Evolutionary conservation across 164 flowering plant species (phyloP), one percentile per base, ranked within the genome.

Genomic region (Berberis thunbergii): DNA sequence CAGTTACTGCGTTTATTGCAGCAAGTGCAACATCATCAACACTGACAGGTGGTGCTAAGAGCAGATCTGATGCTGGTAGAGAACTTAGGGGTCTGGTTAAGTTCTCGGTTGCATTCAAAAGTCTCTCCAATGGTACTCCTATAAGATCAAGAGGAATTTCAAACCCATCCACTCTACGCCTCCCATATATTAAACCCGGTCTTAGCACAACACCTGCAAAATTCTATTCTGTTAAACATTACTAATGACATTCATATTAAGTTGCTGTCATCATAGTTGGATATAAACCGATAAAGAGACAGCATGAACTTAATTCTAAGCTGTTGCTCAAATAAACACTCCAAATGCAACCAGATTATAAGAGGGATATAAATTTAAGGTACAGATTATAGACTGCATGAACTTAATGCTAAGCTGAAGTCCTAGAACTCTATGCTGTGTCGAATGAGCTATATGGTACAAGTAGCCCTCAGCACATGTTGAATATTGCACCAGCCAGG

Each of bases 151-250:
- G 84, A 1, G 99, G 97, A 56, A 94, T 79, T 82, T 94, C 99
- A 60, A 80, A 76, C 41, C 94, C 85, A 65, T 82, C 89, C 6
- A 89, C 90, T 70, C 69, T 83, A 61, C 96, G 79, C 68, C 83
- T 94, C 64, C 99, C 99, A 72, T 91, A 94, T 69, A 94, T 91
- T 76, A 94, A 91, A 40, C 87, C 97, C 0, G 99, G 97, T 74
- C 97, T 83, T 60, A 94, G 60, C 0, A 94, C 99, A 50, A 85
- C 96, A 63, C 99, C 96, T 94, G 83, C 50, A 6, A 65, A 49
- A 12, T 65, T 45, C 26, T 41, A n/a, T 26, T 49, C 10, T 45
- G 46, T 9, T 9, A 44, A 45, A 56, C 9, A 40, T 40, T 45
- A 60, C 48, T 11, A 7, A 9, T 50, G 11, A 26, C 26, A 26